A percentile compares a stretch with the other conserved stretches of the same genome.
Evolutionary conservation across 2,329 filamentous ascomycete genomes (phyloP).

Genomic region (Epichloe gansuensis): DNA sequence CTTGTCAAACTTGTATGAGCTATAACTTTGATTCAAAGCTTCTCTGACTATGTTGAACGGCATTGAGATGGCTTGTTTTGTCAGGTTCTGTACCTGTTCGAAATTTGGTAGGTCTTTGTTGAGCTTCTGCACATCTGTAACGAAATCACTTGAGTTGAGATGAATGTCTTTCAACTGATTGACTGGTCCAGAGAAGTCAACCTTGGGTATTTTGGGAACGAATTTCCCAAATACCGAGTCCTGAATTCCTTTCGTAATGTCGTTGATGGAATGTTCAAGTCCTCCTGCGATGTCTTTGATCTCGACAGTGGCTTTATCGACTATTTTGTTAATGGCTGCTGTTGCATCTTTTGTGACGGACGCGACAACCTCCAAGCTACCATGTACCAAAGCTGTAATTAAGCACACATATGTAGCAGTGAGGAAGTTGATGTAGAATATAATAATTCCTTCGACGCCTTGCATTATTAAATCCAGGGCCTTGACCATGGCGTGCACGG

Average conservation of each 20-base stretch:
- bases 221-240: conserved; percentile 37
- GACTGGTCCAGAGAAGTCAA: conserved; percentile 55
- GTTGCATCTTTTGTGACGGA: conserved; percentile 40
- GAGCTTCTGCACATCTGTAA: conserved; percentile 55
- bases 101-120: conserved; percentile 76
- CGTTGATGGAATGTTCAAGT: conserved; percentile 34
- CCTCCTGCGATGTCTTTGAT: conserved; percentile 45
- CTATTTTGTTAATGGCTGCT: conserved; percentile 33
- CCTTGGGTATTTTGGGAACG: conserved; percentile 28
- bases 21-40: conserved; percentile 57
- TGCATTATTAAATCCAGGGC: conserved; percentile 70
- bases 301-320: conserved; percentile 41
- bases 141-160: conserved; percentile 52
- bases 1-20: conserved; percentile 65
- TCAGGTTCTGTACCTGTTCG: conserved; percentile 69
- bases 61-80: conserved; percentile 56
- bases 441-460: conserved; percentile 71
- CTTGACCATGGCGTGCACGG: conserved; percentile 66
- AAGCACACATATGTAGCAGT: conserved; percentile 84
- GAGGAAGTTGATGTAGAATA: conserved; percentile 88
- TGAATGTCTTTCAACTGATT: conserved; percentile 56
- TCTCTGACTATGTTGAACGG: conserved; percentile 73
- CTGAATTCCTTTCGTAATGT: conserved; percentile 31
- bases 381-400: conserved; percentile 69
- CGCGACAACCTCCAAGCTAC: conserved; percentile 57